These are phyloP conservation scores for Exophiala xenobiotica DNA, from an alignment of 2,329 filamentous ascomycete species.

Conservation along the genomic window DNA sequence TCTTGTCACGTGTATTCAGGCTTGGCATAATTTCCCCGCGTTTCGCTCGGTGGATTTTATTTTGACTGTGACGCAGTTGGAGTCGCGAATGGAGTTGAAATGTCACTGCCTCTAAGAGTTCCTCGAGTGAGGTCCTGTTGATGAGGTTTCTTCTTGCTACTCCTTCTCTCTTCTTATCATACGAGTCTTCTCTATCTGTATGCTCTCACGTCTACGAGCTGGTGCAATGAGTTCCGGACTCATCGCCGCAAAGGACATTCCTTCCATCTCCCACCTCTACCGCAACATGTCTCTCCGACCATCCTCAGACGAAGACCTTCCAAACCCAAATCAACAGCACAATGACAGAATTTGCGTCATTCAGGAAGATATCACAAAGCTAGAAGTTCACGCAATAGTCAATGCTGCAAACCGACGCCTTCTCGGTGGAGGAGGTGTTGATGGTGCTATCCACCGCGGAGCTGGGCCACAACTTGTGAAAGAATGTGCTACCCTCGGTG, in stretches of 20 bases:
- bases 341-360: slow-evolving; percentile 72
- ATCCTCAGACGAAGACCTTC: slow-evolving; percentile 16
- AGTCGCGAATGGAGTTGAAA: background rate
- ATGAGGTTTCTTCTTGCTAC: background rate
- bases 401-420: slow-evolving; percentile 84
- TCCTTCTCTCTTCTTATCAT: background rate
- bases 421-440: slow-evolving; percentile 85
- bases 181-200: background rate
- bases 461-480: slow-evolving; percentile 67
- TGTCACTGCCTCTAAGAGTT: too few relatives aligned
- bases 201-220: background rate
- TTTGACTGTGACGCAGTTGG: background rate
- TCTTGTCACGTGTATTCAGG: too few relatives aligned
- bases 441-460: slow-evolving; percentile 80
- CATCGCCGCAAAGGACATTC: slow-evolving; percentile 37
- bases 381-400: slow-evolving; percentile 79
- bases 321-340: slow-evolving; percentile 52
- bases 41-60: background rate
- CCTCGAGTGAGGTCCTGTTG: too few relatives aligned
- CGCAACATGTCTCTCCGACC: slow-evolving; percentile 51
- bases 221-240: slow-evolving; percentile 10
- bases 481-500: slow-evolving; percentile 70
- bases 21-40: too few relatives aligned
- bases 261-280: slow-evolving; percentile 62
- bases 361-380: slow-evolving; percentile 75